Conservation (phyloP, 352 stramenopile species). For the Globisporangium perplexum region DNA sequence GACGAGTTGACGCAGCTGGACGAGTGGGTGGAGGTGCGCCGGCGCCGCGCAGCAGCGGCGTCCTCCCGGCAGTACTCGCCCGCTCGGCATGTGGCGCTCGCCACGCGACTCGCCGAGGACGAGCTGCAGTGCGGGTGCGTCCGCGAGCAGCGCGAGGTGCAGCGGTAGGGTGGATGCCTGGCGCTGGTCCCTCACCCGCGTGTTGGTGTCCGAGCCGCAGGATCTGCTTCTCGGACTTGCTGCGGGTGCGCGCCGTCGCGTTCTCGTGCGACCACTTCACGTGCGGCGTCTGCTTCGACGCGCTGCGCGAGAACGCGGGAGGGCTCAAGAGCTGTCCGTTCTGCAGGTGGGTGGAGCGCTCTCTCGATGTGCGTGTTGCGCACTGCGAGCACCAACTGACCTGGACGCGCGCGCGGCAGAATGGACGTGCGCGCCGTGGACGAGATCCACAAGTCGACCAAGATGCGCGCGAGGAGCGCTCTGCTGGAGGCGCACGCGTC, state of each 20-base stretch:
- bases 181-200: neutral
- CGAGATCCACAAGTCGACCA: slow-evolving; percentile 50
- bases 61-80: slow-evolving; percentile 42
- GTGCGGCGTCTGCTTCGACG: slow-evolving; percentile 49
- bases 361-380: neutral
- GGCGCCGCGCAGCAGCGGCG: slow-evolving; percentile 19
- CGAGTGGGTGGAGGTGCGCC: slow-evolving; percentile 43
- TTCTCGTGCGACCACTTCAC: slow-evolving; percentile 68
- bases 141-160: no score
- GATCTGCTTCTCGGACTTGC: slow-evolving; percentile 63
- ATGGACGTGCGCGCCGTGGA: slow-evolving; percentile 24
- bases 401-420: neutral
- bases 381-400: neutral
- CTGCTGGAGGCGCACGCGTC: slow-evolving; percentile 14
- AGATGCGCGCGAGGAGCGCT: slow-evolving; percentile 28
- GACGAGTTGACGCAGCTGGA: slow-evolving; percentile 35
- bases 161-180: no score
- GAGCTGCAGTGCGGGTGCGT: slow-evolving; percentile 54
- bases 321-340: slow-evolving; percentile 64
- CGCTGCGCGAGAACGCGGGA: slow-evolving; percentile 36
- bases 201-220: slow-evolving; percentile 14
- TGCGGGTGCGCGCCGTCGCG: slow-evolving; percentile 43
- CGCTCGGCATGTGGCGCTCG: slow-evolving; percentile 40
- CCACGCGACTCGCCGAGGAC: slow-evolving; percentile 49
- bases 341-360: slow-evolving; percentile 31